Percentiles rank a stretch among this genome's conserved stretches.
Evolutionary conservation across 108 stramenopile genomes (phyloP).

Genomic region (Asterionellopsis glacialis): DNA sequence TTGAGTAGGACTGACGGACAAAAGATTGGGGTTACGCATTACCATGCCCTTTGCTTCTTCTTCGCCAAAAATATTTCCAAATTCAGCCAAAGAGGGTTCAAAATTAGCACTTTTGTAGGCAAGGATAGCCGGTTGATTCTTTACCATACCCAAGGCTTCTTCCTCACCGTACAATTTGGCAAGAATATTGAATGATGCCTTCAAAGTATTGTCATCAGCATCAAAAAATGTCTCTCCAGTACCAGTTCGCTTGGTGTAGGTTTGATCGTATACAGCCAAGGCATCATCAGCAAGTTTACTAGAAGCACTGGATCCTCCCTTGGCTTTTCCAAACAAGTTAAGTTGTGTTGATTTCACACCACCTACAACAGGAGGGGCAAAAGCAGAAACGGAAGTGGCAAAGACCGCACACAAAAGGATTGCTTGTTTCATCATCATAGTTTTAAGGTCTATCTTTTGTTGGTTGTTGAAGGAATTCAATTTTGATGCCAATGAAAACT

Average conservation of each 20-base stretch:
- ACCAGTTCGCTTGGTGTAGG: not conserved
- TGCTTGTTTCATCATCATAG: too few relatives aligned
- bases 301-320: too few relatives aligned
- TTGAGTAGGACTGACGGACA: slow-evolving; percentile 56
- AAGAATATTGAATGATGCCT: slow-evolving; percentile 45
- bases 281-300: too few relatives aligned
- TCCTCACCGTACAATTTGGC: slow-evolving; percentile 79
- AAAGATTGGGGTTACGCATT: slow-evolving; percentile 71
- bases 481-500: too few relatives aligned
- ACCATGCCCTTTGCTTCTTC: slow-evolving; percentile 83
- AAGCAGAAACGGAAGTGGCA: too few relatives aligned
- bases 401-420: too few relatives aligned
- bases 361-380: too few relatives aligned
- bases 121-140: slow-evolving; percentile 56
- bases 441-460: too few relatives aligned
- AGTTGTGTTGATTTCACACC: too few relatives aligned
- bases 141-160: slow-evolving; percentile 73
- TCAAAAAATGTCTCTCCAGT: slow-evolving; percentile 10
- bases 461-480: too few relatives aligned
- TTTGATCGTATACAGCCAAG: too few relatives aligned
- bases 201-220: slow-evolving; percentile 8
- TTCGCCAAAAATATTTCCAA: slow-evolving; percentile 63
- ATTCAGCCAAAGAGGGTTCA: slow-evolving; percentile 46
- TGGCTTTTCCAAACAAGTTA: too few relatives aligned
- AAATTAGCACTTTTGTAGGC: slow-evolving; percentile 64